Percentiles rank a stretch among this genome's conserved stretches.
These are phyloP conservation scores for Mucor mucedo DNA, from an alignment of 371 early-diverging fungal species.

Conservation along the genomic window DNA sequence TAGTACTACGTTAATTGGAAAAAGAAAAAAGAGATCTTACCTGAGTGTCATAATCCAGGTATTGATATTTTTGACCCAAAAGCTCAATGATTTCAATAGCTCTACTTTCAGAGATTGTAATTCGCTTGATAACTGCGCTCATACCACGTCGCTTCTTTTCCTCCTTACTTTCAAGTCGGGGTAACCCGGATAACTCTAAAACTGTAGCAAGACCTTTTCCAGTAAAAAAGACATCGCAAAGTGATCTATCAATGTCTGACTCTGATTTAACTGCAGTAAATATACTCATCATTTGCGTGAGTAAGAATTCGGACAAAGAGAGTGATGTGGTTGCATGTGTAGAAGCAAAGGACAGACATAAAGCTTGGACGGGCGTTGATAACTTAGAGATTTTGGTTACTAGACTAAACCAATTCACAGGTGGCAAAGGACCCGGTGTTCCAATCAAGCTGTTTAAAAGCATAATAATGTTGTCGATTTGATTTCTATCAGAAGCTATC, in stretches of 20 bases:
- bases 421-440: conserved; percentile 58
- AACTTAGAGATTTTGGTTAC: conserved; percentile 38
- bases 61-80: conserved; percentile 8
- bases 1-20: background rate
- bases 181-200: conserved; percentile 52
- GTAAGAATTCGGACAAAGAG: conserved; percentile 58
- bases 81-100: conserved; percentile 37
- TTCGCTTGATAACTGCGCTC: conserved; percentile 55
- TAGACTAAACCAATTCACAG: conserved; percentile 64
- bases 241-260: conserved; percentile 6
- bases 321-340: conserved; percentile 58
- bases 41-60: conserved; percentile 8
- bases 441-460: conserved; percentile 32
- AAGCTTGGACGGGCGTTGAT: conserved; percentile 23
- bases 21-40: background rate
- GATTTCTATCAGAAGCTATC: background rate
- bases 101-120: conserved; percentile 50
- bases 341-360: conserved; percentile 53
- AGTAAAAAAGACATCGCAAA: conserved; percentile 23
- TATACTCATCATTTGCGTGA: conserved; percentile 39
- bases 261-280: background rate
- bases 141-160: conserved; percentile 52
- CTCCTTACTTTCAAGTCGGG: conserved; percentile 8
- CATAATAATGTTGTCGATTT: background rate
- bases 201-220: conserved; percentile 52